Base-by-base conservation (phyloP, 495 filamentous ascomycete species). In the Evansstolkia leycettana region DNA sequence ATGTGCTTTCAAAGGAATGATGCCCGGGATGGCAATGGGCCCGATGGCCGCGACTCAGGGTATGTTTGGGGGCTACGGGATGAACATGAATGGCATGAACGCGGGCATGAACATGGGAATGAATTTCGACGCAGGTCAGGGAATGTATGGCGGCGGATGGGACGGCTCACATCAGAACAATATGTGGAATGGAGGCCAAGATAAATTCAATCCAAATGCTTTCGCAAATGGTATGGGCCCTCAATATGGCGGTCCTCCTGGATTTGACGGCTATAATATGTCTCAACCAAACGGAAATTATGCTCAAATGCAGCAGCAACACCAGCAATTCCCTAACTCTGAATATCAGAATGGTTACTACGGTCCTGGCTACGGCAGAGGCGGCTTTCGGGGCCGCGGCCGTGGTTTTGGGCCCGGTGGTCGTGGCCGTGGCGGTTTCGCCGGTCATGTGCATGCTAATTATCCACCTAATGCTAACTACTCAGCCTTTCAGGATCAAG, bases 51-150 rank as follows among this genome's bases (percentile, higher is more conserved):
- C 85, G 74, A 65, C 64, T 58, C 82, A 90, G 60, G 78, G 74
- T 57, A 89, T 92, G 80, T 84, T 82, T 72, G 79, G 81, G 58
- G 83, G 80, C 39, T 89, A 78, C 63, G 78, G 78, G 66, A 86
- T 87, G 81, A 83, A 80, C 72, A 89, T 89, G 80, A 79, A 78
- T 74, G 80, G 79, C 67, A 87, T 86, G 83, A 82, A 76, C 66
- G 83, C 80, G 73, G 82, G 79, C 59, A 86, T 90, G 83, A 78
- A 78, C 48, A 78, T 80, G 75, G 82, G 78, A 62, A 63, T 70
- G 67, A 82, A 78, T 46, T 88, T 75, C 70, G 75, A 78, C 60
- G 62, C 64, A 38, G 70, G 67, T 47, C 71, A 75, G 54, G 64
- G 65, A 48, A 69, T 67, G 58, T 73, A 73, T 69, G 74, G 74